Conservation (phyloP, 805 yeast genomes). For the Candida dendrica region DNA sequence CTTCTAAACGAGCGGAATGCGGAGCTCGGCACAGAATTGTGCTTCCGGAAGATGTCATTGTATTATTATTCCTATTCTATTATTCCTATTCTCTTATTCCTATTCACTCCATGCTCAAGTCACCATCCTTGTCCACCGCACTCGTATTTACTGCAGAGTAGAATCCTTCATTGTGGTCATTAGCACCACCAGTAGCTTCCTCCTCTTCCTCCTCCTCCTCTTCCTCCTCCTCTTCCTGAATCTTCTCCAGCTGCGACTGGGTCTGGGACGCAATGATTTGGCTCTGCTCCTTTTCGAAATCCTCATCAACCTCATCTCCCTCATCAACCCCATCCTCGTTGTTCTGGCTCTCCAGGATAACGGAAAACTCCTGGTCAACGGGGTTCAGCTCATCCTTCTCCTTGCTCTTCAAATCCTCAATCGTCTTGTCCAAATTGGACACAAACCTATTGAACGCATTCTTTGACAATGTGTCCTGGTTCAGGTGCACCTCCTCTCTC, state of each 20-base stretch:
- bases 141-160: neutral
- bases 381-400: slow-evolving; percentile 12
- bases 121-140: neutral
- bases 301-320: slow-evolving; percentile 3
- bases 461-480: slow-evolving; percentile 24
- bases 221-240: neutral
- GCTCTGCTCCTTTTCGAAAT: neutral
- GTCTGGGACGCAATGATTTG: neutral
- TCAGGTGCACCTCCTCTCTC: slow-evolving; percentile 21
- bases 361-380: slow-evolving; percentile 19
- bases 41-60: too few relatives aligned
- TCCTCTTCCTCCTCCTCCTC: neutral
- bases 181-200: too few relatives aligned
- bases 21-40: too few relatives aligned
- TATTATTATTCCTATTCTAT: neutral
- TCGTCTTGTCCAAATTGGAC: slow-evolving; percentile 11
- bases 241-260: neutral
- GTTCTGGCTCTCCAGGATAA: slow-evolving; percentile 17
- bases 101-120: neutral
- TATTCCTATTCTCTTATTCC: too few relatives aligned
- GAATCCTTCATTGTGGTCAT: neutral
- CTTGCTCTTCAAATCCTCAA: slow-evolving; percentile 13
- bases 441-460: slow-evolving; percentile 28
- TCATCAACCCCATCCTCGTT: slow-evolving; percentile 9
- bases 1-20: too few relatives aligned